Evolutionary conservation across 1,284 basidiomycete species (phyloP).

Genomic region (Cystobasidiaceae sp.): DNA sequence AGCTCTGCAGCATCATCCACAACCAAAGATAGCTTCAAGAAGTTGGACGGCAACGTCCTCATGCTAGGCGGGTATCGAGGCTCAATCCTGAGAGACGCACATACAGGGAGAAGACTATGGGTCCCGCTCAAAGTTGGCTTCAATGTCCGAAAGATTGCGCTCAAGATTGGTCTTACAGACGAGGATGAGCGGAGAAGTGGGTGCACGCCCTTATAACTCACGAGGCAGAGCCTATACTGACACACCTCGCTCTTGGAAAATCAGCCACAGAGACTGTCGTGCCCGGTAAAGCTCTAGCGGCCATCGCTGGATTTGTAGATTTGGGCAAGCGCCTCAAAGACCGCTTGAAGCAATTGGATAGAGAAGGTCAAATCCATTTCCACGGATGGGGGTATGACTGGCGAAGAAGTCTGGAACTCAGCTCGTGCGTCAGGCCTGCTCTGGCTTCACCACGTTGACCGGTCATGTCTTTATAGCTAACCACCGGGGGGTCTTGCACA

Average conservation of each 20-base stretch:
- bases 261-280: constrained; percentile 42
- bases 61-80: constrained; percentile 46
- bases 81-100: constrained; percentile 43
- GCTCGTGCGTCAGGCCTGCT: constrained; percentile 10
- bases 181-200: constrained; percentile 35
- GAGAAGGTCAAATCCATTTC: constrained; percentile 37
- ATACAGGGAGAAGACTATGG: constrained; percentile 43
- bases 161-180: constrained; percentile 42
- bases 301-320: constrained; percentile 44
- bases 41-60: constrained; percentile 44
- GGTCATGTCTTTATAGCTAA: no score
- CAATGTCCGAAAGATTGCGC: constrained; percentile 41
- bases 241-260: no score
- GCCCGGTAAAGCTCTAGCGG: constrained; percentile 41
- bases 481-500: neutral
- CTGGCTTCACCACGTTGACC: no score
- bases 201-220: neutral
- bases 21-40: constrained; percentile 39
- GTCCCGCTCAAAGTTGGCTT: constrained; percentile 44
- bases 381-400: constrained; percentile 46
- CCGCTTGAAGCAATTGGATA: constrained; percentile 33
- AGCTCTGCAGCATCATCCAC: no score
- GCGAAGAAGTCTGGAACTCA: constrained; percentile 36
- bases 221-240: no score
- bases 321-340: constrained; percentile 43